phyloP scores from a whole-genome alignment of 768 basidiomycete species.

The Boletus subparvulus region DNA sequence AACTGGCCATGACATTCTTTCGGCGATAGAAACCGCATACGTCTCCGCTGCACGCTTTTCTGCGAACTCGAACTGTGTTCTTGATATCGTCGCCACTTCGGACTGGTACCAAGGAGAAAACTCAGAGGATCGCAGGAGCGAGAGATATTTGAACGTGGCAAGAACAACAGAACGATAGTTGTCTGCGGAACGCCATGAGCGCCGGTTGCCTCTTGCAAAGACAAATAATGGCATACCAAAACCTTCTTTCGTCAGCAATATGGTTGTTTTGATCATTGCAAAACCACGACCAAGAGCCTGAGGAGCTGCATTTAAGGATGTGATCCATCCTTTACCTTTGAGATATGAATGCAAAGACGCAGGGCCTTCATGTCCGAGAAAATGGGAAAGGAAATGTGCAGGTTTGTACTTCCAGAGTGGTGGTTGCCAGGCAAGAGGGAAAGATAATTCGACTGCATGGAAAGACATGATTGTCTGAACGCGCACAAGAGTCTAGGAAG shows the following conservation, averaged over 20 bases:
- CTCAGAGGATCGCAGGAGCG: slow-evolving; percentile 59
- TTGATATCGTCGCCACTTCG: slow-evolving; percentile 70
- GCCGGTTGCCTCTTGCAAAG: neutral
- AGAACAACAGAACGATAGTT: slow-evolving; percentile 72
- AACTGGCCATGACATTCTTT: slow-evolving; percentile 76
- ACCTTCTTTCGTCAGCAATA: slow-evolving; percentile 80
- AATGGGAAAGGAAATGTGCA: slow-evolving; percentile 69
- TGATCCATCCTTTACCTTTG: slow-evolving; percentile 87
- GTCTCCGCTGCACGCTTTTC: slow-evolving; percentile 80
- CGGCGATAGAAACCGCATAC: slow-evolving; percentile 75
- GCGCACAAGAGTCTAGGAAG: slow-evolving; percentile 68
- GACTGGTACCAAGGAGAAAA: slow-evolving; percentile 69
- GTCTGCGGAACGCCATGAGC: slow-evolving; percentile 35
- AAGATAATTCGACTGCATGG: slow-evolving; percentile 79
- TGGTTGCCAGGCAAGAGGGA: slow-evolving; percentile 73
- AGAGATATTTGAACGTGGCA: slow-evolving; percentile 75
- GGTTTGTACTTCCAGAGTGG: slow-evolving; percentile 79
- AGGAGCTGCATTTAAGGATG: slow-evolving; percentile 64
- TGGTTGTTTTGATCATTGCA: slow-evolving; percentile 83
- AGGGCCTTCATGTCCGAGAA: slow-evolving; percentile 89
- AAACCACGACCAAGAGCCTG: slow-evolving; percentile 79
- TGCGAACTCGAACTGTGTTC: slow-evolving; percentile 79
- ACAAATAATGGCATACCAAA: slow-evolving; percentile 55
- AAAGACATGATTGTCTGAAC: slow-evolving; percentile 89
- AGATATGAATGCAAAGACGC: slow-evolving; percentile 91